Evolutionary conservation across 768 basidiomycete genomes (phyloP).

Genomic region (Trametes villosa): DNA sequence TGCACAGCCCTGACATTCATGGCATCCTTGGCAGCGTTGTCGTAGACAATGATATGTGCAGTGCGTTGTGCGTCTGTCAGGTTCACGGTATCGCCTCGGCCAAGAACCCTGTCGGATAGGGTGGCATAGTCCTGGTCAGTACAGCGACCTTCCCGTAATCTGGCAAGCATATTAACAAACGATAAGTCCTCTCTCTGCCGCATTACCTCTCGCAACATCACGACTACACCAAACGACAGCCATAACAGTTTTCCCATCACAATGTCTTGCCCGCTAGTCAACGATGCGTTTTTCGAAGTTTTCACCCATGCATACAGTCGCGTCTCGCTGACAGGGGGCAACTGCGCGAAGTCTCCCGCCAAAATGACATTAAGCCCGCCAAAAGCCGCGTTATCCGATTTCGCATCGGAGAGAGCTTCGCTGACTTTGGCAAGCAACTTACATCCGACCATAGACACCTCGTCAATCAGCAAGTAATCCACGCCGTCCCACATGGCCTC

Average conservation of each 20-base stretch:
- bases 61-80: too few species aligned
- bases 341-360: neutral
- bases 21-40: too few species aligned
- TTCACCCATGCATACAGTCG: slow-evolving; percentile 48
- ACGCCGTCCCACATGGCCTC: slow-evolving; percentile 44
- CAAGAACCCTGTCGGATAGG: neutral
- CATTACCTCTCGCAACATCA: slow-evolving; percentile 21
- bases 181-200: neutral
- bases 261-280: slow-evolving; percentile 15
- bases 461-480: slow-evolving; percentile 45
- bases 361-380: neutral
- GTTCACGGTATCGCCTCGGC: neutral
- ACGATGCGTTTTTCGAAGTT: neutral
- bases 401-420: slow-evolving; percentile 42
- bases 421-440: slow-evolving; percentile 37
- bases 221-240: slow-evolving; percentile 36
- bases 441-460: slow-evolving; percentile 46
- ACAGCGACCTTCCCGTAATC: neutral
- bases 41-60: too few species aligned
- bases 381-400: neutral
- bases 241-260: slow-evolving; percentile 41
- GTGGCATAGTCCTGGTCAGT: neutral
- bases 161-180: neutral
- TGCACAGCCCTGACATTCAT: too few species aligned
- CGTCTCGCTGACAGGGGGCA: slow-evolving; percentile 26